A percentile compares a stretch with the other conserved stretches of the same genome.
These are phyloP conservation scores for Niveomyces coronatus DNA, from an alignment of 2,329 filamentous ascomycete genomes.

Conservation along the genomic window DNA sequence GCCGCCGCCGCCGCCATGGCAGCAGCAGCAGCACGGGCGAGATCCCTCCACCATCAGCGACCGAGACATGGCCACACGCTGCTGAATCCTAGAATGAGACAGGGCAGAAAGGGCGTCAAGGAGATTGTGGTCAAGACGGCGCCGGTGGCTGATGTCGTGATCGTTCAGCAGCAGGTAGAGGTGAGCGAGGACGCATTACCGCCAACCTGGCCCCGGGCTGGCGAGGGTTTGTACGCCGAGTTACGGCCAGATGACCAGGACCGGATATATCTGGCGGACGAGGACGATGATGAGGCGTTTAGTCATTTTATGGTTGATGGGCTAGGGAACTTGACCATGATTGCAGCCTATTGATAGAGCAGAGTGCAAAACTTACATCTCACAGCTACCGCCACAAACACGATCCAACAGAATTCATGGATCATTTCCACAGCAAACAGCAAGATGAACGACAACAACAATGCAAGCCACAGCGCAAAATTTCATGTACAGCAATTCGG, in stretches of 20 bases:
- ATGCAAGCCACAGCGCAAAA: too few species aligned
- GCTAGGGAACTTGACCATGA: conserved; percentile 25
- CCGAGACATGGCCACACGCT: conserved; percentile 22
- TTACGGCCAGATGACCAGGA: conserved; percentile 29
- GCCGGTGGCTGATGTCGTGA: conserved; percentile 13
- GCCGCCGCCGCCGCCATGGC: not conserved
- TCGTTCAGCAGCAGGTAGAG: conserved; percentile 14
- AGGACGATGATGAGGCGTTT: conserved; percentile 32
- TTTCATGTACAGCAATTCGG: not conserved
- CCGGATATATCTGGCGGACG: conserved; percentile 24
- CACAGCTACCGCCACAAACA: too few species aligned
- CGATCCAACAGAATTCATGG: too few species aligned
- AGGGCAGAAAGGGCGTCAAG: conserved; percentile 22
- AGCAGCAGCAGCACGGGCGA: not conserved
- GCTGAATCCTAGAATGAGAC: conserved; percentile 18
- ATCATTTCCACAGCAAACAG: too few species aligned
- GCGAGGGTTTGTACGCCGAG: conserved; percentile 29
- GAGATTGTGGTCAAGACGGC: conserved; percentile 18
- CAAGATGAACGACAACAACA: too few species aligned
- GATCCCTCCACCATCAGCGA: conserved; percentile 13
- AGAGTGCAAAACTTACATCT: too few species aligned
- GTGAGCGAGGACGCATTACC: conserved; percentile 25
- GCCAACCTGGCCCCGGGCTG: conserved; percentile 29
- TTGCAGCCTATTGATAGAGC: conserved; percentile 17
- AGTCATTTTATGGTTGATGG: conserved; percentile 32